Conservation (phyloP, 1,284 basidiomycete species). For the Cerioporus squamosus region DNA sequence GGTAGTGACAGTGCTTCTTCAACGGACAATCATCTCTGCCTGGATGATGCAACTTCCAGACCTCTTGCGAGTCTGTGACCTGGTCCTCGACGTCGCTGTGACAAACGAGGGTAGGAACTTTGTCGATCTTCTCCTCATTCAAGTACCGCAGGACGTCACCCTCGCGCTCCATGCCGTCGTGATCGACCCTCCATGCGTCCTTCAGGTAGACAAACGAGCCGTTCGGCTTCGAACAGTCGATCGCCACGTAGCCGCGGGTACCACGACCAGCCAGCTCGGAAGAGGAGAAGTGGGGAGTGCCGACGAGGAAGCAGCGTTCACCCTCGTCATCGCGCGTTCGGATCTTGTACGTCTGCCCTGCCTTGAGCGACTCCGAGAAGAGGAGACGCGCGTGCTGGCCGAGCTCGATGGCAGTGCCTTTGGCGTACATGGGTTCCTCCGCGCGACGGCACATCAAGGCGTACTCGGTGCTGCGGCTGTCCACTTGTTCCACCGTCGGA, state of each 20-base stretch:
- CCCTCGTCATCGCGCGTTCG: not conserved
- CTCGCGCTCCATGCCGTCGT: conserved; percentile 1
- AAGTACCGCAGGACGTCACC: conserved; percentile 3
- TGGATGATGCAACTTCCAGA: not conserved
- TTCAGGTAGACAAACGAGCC: conserved; percentile 7
- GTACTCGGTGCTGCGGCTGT: not conserved
- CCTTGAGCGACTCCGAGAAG: not conserved
- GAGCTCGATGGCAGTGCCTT: not conserved
- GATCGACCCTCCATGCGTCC: conserved; percentile 9
- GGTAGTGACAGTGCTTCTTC: conserved; percentile 12
- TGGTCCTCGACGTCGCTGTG: conserved; percentile 11
- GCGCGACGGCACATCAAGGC: not conserved
- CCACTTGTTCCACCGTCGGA: not conserved
- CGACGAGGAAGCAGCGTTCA: conserved; percentile 7
- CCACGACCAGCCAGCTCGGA: conserved; percentile 3
- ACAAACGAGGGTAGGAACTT: conserved; percentile 9
- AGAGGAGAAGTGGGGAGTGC: conserved; percentile 1
- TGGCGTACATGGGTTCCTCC: not conserved
- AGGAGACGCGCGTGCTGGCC: not conserved
- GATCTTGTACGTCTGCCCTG: not conserved
- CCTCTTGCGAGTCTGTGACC: not conserved
- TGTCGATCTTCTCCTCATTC: not conserved
- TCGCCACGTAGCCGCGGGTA: conserved; percentile 6
- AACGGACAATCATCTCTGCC: not conserved
- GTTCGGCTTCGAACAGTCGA: not conserved